phyloP scores from a whole-genome alignment of 331 rosid species.

The Spiraea crenata region DNA sequence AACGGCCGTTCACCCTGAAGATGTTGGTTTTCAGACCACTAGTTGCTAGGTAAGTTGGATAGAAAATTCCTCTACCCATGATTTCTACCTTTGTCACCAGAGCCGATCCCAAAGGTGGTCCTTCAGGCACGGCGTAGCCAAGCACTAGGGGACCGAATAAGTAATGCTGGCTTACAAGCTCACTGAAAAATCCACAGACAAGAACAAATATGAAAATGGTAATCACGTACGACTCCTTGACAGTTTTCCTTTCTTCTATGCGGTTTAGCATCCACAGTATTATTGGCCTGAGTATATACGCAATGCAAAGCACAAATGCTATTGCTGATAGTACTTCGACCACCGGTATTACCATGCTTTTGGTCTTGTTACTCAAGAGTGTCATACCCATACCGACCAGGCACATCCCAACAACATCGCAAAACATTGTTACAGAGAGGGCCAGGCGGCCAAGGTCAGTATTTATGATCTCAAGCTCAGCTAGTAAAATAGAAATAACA shows the following conservation, averaged over 20 bases:
- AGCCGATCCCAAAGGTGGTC: conserved; percentile 63
- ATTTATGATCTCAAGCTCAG: conserved; percentile 60
- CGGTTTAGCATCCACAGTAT: conserved; percentile 24
- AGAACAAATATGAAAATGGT: conserved; percentile 34
- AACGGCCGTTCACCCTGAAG: conserved; percentile 22
- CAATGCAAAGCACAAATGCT: conserved; percentile 5
- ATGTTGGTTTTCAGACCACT: conserved; percentile 53
- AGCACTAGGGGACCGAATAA: conserved; percentile 51
- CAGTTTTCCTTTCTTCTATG: conserved; percentile 17
- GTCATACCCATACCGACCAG: conserved; percentile 11
- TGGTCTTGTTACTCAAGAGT: background rate
- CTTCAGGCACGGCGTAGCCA: conserved; percentile 56
- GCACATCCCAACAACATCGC: conserved; percentile 32
- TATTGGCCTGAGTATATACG: conserved; percentile 34
- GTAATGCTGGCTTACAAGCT: conserved; percentile 54
- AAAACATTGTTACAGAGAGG: conserved; percentile 39
- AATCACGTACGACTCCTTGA: conserved; percentile 25
- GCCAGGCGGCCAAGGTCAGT: conserved; percentile 61
- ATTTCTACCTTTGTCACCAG: conserved; percentile 44
- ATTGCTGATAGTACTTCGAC: conserved; percentile 14
- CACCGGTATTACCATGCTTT: background rate
- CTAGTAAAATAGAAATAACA: conserved; percentile 38
- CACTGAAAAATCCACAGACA: conserved; percentile 33
- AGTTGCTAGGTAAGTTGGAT: conserved; percentile 57
- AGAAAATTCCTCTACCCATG: conserved; percentile 31